Evolutionary conservation across 2,329 filamentous ascomycete genomes (phyloP).

Genomic region (Cordyceps sp.): DNA sequence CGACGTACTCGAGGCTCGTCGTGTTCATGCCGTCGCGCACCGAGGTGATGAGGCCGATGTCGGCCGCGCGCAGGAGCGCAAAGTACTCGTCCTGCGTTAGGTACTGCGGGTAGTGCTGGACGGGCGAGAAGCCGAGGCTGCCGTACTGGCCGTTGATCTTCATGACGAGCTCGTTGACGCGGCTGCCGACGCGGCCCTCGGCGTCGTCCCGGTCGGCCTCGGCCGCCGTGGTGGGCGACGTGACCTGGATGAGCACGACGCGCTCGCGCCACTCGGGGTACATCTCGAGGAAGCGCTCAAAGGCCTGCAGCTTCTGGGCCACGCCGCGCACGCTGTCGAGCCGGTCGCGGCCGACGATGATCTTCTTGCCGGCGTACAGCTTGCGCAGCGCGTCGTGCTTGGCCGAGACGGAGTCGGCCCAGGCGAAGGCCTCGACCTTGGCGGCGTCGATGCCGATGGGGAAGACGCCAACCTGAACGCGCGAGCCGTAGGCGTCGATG

Average conservation of each 20-base stretch:
- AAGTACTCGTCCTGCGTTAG: conserved; percentile 84
- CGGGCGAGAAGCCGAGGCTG: conserved; percentile 73
- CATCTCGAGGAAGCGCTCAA: conserved; percentile 77
- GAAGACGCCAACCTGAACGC: conserved; percentile 83
- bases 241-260: conserved; percentile 89
- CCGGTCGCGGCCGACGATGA: conserved; percentile 90
- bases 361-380: conserved; percentile 76
- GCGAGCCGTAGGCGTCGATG: conserved; percentile 75
- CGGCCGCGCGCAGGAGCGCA: conserved; percentile 74
- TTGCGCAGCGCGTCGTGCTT: conserved; percentile 58
- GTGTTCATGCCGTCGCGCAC: conserved; percentile 98
- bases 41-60: conserved; percentile 88
- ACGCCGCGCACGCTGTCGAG: conserved; percentile 85
- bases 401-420: conserved; percentile 50
- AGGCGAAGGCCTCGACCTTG: conserved; percentile 60
- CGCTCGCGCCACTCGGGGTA: conserved; percentile 87
- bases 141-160: conserved; percentile 86
- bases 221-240: conserved; percentile 68
- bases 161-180: conserved; percentile 79
- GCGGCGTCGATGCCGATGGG: conserved; percentile 88
- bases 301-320: conserved; percentile 88
- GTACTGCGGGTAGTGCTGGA: conserved; percentile 92
- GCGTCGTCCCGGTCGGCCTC: conserved; percentile 63
- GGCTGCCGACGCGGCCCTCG: conserved; percentile 68
- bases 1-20: conserved; percentile 83